A percentile compares a stretch with the other conserved stretches of the same genome.
Evolutionary conservation across 352 stramenopile species (phyloP).

Genomic region (Phytophthora niederhauseri): DNA sequence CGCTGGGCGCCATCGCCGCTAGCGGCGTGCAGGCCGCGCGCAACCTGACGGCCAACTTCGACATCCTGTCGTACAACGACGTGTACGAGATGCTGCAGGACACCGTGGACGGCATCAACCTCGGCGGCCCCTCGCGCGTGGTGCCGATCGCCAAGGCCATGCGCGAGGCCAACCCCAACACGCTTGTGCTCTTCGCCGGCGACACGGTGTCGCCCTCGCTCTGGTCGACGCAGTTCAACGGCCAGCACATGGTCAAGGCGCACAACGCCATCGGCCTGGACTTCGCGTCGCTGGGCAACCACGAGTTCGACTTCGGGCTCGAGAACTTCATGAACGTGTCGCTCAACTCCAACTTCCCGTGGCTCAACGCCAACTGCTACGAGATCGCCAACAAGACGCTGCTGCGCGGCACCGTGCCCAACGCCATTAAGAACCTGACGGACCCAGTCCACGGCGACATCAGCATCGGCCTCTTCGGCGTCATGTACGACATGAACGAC

Average conservation of each 20-base stretch:
- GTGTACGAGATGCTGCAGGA: constrained; percentile 84
- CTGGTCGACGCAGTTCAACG: constrained; percentile 81
- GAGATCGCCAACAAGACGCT: constrained; percentile 50
- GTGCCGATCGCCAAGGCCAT: constrained; percentile 69
- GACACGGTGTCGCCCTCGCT: constrained; percentile 87
- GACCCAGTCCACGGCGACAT: constrained; percentile 49
- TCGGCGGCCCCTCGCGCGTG: constrained; percentile 77
- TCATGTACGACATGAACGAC: constrained; percentile 85
- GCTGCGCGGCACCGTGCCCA: constrained; percentile 55
- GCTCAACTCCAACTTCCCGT: constrained; percentile 59
- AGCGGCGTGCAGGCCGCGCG: constrained; percentile 26
- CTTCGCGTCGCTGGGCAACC: constrained; percentile 77
- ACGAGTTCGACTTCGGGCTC: constrained; percentile 84
- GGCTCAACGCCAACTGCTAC: constrained; percentile 81
- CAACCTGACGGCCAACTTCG: constrained; percentile 54
- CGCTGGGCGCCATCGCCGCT: constrained; percentile 13
- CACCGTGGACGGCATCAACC: constrained; percentile 60
- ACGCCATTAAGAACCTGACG: constrained; percentile 58
- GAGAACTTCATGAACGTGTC: constrained; percentile 80
- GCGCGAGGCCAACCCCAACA: constrained; percentile 61
- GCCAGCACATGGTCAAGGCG: constrained; percentile 79
- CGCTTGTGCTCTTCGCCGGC: constrained; percentile 76
- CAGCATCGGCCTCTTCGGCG: constrained; percentile 68
- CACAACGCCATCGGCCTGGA: constrained; percentile 80
- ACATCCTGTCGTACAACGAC: constrained; percentile 81